phyloP scores from a whole-genome alignment of 148 eudicot species.

The Bassia scoparia region DNA sequence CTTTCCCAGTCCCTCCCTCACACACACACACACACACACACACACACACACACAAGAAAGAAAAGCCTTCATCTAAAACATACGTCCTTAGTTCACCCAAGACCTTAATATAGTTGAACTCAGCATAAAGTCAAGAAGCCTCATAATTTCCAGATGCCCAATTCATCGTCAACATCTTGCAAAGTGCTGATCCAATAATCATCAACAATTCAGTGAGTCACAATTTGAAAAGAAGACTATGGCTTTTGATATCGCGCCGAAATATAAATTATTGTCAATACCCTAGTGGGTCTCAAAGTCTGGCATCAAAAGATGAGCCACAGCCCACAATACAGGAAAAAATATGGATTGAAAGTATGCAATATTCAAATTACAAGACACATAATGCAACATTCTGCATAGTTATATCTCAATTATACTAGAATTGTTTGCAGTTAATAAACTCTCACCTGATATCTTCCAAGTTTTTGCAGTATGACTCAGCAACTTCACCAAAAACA shows the following conservation, averaged over 20 bases:
- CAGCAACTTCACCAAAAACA: conserved; percentile 73
- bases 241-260: too few species aligned
- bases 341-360: too few species aligned
- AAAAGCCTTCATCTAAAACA: background rate
- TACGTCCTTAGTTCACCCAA: background rate
- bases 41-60: background rate
- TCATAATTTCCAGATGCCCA: background rate
- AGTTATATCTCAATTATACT: background rate
- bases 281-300: too few species aligned
- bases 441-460: conserved; percentile 76
- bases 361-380: too few species aligned
- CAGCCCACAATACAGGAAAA: too few species aligned
- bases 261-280: too few species aligned
- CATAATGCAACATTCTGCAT: background rate
- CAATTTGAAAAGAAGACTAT: too few species aligned
- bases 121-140: too few species aligned
- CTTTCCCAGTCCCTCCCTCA: background rate
- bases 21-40: background rate
- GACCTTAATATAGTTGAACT: background rate
- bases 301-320: too few species aligned
- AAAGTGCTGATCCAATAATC: background rate
- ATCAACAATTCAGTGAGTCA: too few species aligned
- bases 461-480: conserved; percentile 63
- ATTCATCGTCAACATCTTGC: background rate
- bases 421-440: background rate